A percentile compares a stretch with the other conserved stretches of the same genome.
Conservation (phyloP, 2,329 filamentous ascomycete genomes). For the Pyrenochaeta sp. region DNA sequence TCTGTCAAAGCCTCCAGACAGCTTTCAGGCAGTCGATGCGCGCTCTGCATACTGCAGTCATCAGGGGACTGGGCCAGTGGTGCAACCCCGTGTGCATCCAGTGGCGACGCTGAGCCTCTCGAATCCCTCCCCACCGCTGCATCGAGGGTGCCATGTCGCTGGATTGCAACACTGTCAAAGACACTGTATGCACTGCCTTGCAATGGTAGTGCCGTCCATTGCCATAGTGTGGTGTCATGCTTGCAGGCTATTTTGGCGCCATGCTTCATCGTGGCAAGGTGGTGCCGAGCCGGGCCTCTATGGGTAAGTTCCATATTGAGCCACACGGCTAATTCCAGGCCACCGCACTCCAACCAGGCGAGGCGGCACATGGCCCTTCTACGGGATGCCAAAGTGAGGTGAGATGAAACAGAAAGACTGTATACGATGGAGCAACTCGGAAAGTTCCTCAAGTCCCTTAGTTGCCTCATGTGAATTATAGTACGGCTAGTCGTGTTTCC, state of each 20-base stretch:
- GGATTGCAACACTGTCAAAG: not conserved
- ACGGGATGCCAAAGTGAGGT: not conserved
- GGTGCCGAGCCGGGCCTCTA: not conserved
- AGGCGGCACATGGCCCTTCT: not conserved
- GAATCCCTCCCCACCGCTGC: not conserved
- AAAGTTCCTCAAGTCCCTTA: not conserved
- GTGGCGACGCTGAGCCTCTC: not conserved
- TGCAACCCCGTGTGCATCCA: not conserved
- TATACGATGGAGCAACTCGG: too few species aligned
- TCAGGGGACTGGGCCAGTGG: not conserved
- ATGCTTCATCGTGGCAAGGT: not conserved
- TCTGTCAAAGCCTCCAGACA: not conserved
- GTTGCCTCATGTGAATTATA: not conserved
- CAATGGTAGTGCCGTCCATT: not conserved
- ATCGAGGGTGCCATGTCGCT: not conserved
- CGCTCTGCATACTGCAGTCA: not conserved
- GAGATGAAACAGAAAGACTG: not conserved
- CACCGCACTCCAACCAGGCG: too few species aligned
- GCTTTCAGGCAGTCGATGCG: not conserved
- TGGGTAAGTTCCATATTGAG: not conserved
- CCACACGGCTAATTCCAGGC: not conserved
- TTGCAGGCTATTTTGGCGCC: not conserved
- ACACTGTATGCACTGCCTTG: not conserved
- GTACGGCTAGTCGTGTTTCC: not conserved
- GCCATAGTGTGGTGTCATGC: not conserved